A percentile compares a stretch with the other conserved stretches of the same genome.
Conservation (phyloP, 2,329 filamentous ascomycete genomes). For the Lecanicillium sp. region DNA sequence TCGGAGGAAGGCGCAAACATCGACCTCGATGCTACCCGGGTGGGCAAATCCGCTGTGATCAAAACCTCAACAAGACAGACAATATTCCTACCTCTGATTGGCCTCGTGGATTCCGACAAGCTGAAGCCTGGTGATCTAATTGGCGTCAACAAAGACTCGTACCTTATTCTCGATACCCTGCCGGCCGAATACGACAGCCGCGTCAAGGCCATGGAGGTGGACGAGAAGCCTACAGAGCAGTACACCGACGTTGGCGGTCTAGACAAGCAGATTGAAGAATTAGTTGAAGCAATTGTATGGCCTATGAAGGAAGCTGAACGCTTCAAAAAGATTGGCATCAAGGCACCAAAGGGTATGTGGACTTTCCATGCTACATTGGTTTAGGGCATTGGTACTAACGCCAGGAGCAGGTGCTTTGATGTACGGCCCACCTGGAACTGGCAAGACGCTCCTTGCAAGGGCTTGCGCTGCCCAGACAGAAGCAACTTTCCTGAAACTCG, state of each 20-base stretch:
- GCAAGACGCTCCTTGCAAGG: slow-evolving; percentile 85
- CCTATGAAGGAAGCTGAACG: slow-evolving; percentile 99
- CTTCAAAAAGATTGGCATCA: slow-evolving; percentile 99
- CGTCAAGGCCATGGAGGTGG: slow-evolving; percentile 99
- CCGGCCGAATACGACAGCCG: slow-evolving; percentile 97
- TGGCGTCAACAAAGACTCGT: slow-evolving; percentile 98
- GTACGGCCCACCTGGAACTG: slow-evolving; percentile 90
- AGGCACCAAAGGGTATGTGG: slow-evolving; percentile 83
- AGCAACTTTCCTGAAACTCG: slow-evolving; percentile 96
- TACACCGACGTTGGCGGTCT: slow-evolving; percentile 96
- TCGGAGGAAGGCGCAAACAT: slow-evolving; percentile 98
- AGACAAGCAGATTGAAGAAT: slow-evolving; percentile 98
- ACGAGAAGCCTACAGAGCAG: slow-evolving; percentile 98
- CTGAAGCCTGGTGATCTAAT: slow-evolving; percentile 95
- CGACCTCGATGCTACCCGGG: slow-evolving; percentile 89
- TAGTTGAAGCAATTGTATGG: slow-evolving; percentile 98
- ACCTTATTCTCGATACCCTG: slow-evolving; percentile 91
- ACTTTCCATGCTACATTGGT: slow-evolving; percentile 82
- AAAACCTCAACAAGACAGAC: slow-evolving; percentile 98
- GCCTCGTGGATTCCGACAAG: slow-evolving; percentile 89
- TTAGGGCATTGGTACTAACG: slow-evolving; percentile 63
- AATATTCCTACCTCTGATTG: slow-evolving; percentile 95
- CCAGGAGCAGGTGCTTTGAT: slow-evolving; percentile 71
- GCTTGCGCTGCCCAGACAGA: slow-evolving; percentile 97
- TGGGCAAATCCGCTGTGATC: slow-evolving; percentile 98